Base-by-base conservation (phyloP, 2,329 filamentous ascomycete genomes). In the Diatrype stigma region DNA sequence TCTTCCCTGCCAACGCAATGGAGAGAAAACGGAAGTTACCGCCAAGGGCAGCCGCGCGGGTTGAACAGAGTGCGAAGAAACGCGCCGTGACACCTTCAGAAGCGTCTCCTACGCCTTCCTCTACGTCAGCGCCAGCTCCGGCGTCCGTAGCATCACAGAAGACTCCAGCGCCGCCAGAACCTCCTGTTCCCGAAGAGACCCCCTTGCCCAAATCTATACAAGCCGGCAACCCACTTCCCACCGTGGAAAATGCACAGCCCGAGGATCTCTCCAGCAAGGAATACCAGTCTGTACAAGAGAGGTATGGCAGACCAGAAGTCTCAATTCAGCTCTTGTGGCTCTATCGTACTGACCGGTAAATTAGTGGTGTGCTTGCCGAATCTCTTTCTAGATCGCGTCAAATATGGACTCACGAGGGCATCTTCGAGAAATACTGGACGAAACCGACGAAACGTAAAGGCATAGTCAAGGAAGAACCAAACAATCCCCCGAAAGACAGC, bases 401-500 rank as follows among this genome's bases (percentile, higher is more conserved):
- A 51, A 82, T 80, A 77, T 91, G 87, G 87, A 79, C 87, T 22
- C 79, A 75, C 63, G 83, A 87, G 58, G 85, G 86, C 28, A 77
- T 90, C 45, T 89, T 91, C 60, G 85, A 90, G 59, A 87, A 84
- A 61, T 90, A 87, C 67, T 91, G 87, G 87, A 80, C 84, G 8
- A 90, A 90, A 63, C 86, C 87, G 3, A 74, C 74, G 40, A 87
- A 86, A 69, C 80, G 81, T 55, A 89, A 86, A 66, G 83, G 85
- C 42, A 79, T 81, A 2, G 67, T 83, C 22, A 77, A 79, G 49
- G 84, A 86, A 59, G 81, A 85, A 47, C 74, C 79, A 6, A 82
- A 84, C 58, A 88, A 89, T 60, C 85, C 85, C 2, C 71, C 84
- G 55, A 84, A 87, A 67, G 81, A 90, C 44, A 84, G 79, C 55